Conservation (phyloP, 2,329 filamentous ascomycete species). For the Stagonosporopsis chrysanthemi region DNA sequence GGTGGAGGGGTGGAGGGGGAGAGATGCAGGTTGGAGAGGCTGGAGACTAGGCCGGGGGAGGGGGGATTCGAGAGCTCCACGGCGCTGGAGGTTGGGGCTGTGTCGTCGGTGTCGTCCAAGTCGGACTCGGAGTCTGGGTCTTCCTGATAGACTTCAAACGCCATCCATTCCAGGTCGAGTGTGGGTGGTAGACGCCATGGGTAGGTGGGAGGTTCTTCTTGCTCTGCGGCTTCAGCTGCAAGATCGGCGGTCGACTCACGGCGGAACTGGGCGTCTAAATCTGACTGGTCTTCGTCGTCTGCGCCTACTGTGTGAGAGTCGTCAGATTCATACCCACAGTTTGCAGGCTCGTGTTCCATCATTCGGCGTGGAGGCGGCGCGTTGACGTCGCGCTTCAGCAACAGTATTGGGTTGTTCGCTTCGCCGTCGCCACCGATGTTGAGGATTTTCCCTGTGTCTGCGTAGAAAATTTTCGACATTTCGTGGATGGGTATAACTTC, state of each 20-base stretch:
- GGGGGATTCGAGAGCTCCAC: conserved; percentile 29
- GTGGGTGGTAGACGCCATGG: conserved; percentile 73
- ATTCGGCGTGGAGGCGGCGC: conserved; percentile 68
- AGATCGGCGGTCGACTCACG: conserved; percentile 50
- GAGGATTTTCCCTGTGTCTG: conserved; percentile 86
- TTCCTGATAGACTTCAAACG: conserved; percentile 82
- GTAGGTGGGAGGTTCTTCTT: conserved; percentile 36
- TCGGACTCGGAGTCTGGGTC: conserved; percentile 65
- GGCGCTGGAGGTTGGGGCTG: not conserved
- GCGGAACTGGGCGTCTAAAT: conserved; percentile 55
- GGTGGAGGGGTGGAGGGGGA: conserved; percentile 35
- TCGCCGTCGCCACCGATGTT: conserved; percentile 78
- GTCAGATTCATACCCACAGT: conserved; percentile 45
- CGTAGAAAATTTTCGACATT: conserved; percentile 91
- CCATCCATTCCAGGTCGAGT: conserved; percentile 89
- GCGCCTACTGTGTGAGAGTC: conserved; percentile 49
- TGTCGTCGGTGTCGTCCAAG: conserved; percentile 49
- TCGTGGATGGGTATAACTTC: conserved; percentile 74
- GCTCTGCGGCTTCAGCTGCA: conserved; percentile 10
- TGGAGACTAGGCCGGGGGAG: conserved; percentile 52
- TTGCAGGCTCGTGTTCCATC: conserved; percentile 48
- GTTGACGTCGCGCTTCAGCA: conserved; percentile 75
- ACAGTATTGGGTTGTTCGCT: conserved; percentile 74
- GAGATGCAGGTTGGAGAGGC: conserved; percentile 58
- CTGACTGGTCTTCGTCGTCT: conserved; percentile 52